Conservation (phyloP, 73 alveolate genomes). For the Uronychia binucleata region DNA sequence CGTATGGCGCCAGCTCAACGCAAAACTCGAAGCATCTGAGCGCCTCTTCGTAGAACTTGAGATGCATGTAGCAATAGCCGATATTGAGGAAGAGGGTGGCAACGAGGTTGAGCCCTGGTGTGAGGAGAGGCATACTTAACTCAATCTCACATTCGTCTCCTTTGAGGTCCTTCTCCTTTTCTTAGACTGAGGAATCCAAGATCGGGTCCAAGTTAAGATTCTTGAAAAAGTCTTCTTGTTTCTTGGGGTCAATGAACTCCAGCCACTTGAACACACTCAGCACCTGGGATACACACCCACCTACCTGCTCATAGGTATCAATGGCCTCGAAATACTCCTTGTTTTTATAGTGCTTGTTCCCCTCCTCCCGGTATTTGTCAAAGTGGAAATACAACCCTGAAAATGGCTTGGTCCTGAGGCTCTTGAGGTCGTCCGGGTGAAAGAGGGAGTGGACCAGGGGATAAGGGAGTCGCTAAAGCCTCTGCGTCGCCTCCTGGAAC, state of each 20-base stretch:
- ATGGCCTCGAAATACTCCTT: constrained; percentile 33
- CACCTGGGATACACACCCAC: not conserved
- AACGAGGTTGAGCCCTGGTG: constrained; percentile 13
- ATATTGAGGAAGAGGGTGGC: constrained; percentile 20
- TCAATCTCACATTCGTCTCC: constrained; percentile 47
- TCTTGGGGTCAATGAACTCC: constrained; percentile 26
- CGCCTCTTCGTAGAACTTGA: constrained; percentile 37
- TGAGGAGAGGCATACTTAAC: not conserved
- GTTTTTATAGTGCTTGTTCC: constrained; percentile 15
- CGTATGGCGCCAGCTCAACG: constrained; percentile 23
- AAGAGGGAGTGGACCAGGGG: constrained; percentile 29
- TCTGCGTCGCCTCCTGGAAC: not conserved
- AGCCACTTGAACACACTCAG: constrained; percentile 38
- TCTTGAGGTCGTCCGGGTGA: constrained; percentile 45
- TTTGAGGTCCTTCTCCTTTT: constrained; percentile 25
- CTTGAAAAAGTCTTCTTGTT: constrained; percentile 25
- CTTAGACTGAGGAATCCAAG: constrained; percentile 12
- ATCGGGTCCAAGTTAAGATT: constrained; percentile 33
- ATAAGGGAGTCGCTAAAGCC: constrained; percentile 10
- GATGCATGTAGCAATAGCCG: constrained; percentile 28
- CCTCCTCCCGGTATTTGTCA: constrained; percentile 39
- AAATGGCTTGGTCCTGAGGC: constrained; percentile 38
- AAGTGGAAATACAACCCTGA: constrained; percentile 37
- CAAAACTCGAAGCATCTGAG: constrained; percentile 13
- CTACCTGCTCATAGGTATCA: constrained; percentile 21